phyloP scores from a whole-genome alignment of 108 stramenopile genomes.

The Asterionellopsis glacialis region DNA sequence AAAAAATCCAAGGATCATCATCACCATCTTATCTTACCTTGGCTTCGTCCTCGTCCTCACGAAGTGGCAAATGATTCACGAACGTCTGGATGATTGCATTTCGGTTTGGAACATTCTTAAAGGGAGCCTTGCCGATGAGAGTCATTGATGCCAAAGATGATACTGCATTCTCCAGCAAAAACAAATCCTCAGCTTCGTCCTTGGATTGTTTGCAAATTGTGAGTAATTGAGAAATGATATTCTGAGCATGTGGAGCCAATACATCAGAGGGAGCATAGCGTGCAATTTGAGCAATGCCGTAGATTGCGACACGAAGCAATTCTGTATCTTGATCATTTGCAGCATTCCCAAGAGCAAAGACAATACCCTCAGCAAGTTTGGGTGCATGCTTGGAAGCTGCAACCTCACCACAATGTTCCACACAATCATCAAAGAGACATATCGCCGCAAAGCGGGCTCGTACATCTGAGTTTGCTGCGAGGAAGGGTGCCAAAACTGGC shows the following conservation, averaged over 20 bases:
- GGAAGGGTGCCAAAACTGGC: conserved; percentile 47
- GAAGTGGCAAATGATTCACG: conserved; percentile 57
- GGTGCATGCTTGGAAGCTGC: conserved; percentile 50
- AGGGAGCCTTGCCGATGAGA: conserved; percentile 46
- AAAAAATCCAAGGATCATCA: neutral
- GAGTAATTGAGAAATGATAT: conserved; percentile 22
- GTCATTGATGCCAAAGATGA: conserved; percentile 58
- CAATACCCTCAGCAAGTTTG: conserved; percentile 33
- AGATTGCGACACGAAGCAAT: conserved; percentile 54
- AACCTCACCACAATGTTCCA: conserved; percentile 68
- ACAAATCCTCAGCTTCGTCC: conserved; percentile 29
- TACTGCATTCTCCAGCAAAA: conserved; percentile 55
- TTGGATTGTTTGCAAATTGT: conserved; percentile 23
- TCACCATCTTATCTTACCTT: conserved; percentile 9
- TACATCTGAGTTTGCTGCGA: conserved; percentile 30
- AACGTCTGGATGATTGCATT: conserved; percentile 31
- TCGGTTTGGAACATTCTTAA: conserved; percentile 24
- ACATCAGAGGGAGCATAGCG: conserved; percentile 49
- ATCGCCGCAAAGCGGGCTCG: conserved; percentile 63
- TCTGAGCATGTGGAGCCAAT: conserved; percentile 21
- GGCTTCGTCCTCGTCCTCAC: conserved; percentile 68
- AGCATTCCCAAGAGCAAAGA: conserved; percentile 38
- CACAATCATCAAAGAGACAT: conserved; percentile 78
- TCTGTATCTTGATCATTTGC: conserved; percentile 41
- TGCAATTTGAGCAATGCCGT: conserved; percentile 69